Conservation (phyloP, 2,329 filamentous ascomycete species). For the Pseudocercospora vitis region DNA sequence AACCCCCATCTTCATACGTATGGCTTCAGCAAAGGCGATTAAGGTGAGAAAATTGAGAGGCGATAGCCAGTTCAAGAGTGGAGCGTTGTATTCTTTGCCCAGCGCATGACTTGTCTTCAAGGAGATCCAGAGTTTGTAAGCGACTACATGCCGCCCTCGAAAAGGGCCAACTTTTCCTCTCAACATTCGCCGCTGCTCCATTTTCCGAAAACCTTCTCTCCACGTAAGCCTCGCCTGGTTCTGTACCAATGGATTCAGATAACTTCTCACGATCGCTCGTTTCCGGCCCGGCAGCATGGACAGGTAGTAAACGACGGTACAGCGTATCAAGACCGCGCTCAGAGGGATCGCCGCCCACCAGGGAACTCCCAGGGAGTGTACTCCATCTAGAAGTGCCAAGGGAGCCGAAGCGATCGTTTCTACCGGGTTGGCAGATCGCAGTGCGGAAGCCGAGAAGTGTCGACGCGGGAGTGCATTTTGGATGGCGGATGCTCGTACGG, state of each 20-base stretch:
- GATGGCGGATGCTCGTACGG: slow-evolving; percentile 22
- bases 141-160: no score
- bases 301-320: slow-evolving; percentile 32
- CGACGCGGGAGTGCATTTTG: slow-evolving; percentile 16
- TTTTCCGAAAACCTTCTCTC: neutral
- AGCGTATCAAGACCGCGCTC: slow-evolving; percentile 34
- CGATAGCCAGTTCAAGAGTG: slow-evolving; percentile 9
- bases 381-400: slow-evolving; percentile 26
- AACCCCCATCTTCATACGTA: slow-evolving; percentile 32
- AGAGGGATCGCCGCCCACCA: slow-evolving; percentile 36
- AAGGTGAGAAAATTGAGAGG: slow-evolving; percentile 30
- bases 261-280: slow-evolving; percentile 19
- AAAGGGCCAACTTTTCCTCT: neutral
- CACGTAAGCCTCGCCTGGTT: neutral
- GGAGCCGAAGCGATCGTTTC: slow-evolving; percentile 18
- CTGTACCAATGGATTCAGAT: slow-evolving; percentile 25
- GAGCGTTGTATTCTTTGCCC: slow-evolving; percentile 23
- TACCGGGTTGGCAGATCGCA: slow-evolving; percentile 13
- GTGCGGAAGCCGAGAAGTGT: slow-evolving; percentile 30
- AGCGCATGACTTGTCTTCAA: slow-evolving; percentile 12
- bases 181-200: neutral
- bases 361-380: slow-evolving; percentile 35
- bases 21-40: slow-evolving; percentile 31
- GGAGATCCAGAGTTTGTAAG: no score
- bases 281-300: slow-evolving; percentile 23